A percentile compares a stretch with the other conserved stretches of the same genome.
Conservation (phyloP, 768 basidiomycete species). For the Baorangia bicolor region DNA sequence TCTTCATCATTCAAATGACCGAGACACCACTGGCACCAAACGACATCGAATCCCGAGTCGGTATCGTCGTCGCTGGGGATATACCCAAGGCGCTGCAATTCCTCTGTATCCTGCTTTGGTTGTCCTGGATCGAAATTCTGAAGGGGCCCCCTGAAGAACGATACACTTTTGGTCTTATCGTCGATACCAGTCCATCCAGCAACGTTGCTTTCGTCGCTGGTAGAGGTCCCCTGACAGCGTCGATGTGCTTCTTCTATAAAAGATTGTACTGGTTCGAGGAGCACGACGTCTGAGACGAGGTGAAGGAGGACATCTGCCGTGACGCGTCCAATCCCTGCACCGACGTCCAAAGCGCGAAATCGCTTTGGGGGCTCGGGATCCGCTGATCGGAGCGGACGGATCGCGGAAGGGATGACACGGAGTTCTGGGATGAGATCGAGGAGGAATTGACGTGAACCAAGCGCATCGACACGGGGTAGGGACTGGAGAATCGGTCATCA, state of each 20-base stretch:
- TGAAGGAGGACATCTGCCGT: conserved; percentile 87
- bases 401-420: conserved; percentile 70
- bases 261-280: conserved; percentile 82
- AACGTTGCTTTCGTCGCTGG: conserved; percentile 31
- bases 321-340: conserved; percentile 92
- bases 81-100: conserved; percentile 69
- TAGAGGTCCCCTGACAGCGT: conserved; percentile 36
- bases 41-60: conserved; percentile 75
- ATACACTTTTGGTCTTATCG: conserved; percentile 65
- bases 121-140: conserved; percentile 76
- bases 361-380: conserved; percentile 34
- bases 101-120: conserved; percentile 36
- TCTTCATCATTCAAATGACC: conserved; percentile 80
- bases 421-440: conserved; percentile 80
- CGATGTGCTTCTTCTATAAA: conserved; percentile 75
- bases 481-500: conserved; percentile 44
- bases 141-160: conserved; percentile 75
- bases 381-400: conserved; percentile 46
- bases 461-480: conserved; percentile 85
- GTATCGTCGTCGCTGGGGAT: conserved; percentile 52
- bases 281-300: conserved; percentile 81
- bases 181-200: conserved; percentile 66
- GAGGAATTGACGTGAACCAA: conserved; percentile 87
- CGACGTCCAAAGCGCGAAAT: conserved; percentile 85
- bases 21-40: conserved; percentile 98